Evolutionary conservation across 2,329 filamentous ascomycete genomes (phyloP), one percentile per base, ranked within the genome.

Genomic region (Magnaporthiopsis incrustans): DNA sequence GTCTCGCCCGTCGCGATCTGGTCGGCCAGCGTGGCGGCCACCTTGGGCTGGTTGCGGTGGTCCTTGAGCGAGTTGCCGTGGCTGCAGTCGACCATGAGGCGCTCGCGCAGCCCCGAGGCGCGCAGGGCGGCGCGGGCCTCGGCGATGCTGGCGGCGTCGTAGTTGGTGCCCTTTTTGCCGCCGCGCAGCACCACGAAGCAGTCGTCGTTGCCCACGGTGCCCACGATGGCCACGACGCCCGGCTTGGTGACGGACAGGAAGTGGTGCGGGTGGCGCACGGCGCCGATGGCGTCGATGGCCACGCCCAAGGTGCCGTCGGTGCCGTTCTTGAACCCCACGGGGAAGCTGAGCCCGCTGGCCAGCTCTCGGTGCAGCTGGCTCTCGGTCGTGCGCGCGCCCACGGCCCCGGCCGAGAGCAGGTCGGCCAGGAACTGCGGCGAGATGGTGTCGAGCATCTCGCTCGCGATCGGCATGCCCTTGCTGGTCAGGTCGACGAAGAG

Each of bases 161-260:
- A 99, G 82, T 99, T 99, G 70, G 95, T 92, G 15, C 95, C 95
- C 77, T 87, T 91, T 72, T 86, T 94, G 67, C 95, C 95, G 68
- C 95, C 95, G 67, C 95, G 87, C 66, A 99, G 83, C 73, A 99
- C 97, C 62, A 98, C 91, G 74, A 99, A 99, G 73, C 95, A 96
- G 78, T 99, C 92, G 78, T 97, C 90, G 77, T 99, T 99, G 64
- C 95, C 95, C 65, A 85, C 86, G 22, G 95, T 99, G 77, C 91
- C 88, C 61, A 93, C 97, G 71, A 99, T 98, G 67, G 95, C 93
- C 59, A 94, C 95, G 67, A 97, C 82, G 66, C 95, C 95, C 74
- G 97, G 93, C 83, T 99, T 99, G 38, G 95, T 99, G 61, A 99
- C 95, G 77, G 93, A 94, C 83, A 99, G 90, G 83, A 99, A 99